Evolutionary conservation across 2,329 filamentous ascomycete species (phyloP), one percentile per base, ranked within the genome.

Genomic region (Cordyceps javanica): DNA sequence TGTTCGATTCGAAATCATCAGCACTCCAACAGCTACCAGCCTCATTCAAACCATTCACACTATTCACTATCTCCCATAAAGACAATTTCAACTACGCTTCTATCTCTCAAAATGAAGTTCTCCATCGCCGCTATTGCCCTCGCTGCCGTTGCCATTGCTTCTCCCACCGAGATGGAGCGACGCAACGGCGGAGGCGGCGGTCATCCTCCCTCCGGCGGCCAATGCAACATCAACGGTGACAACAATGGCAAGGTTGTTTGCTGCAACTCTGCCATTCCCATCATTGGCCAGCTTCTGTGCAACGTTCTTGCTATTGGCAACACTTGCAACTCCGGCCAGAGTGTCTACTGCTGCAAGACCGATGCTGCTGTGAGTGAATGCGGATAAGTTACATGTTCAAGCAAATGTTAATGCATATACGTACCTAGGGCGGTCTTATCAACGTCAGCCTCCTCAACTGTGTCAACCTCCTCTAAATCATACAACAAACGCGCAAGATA

Each of bases 81-180:
- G 14, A 53, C 26, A 28, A 3, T 2, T 50, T 30, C 11, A 49
- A 3, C 19, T n/a, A 39, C 23, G 16, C 23, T 13, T 26, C 19
- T 5, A 52, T 11, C 14, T 26, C 32, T 46, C 54, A 49, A 28
- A 16, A 57, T 57, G 54, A 57, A 57, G 45, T 57, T 57, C 54
- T 21, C 36, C 25, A 21, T 42, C 16, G 44, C 54, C 19, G 26
- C 34, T 16, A 50, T 42, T n/a, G 25, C 45, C 25, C 36, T 57
- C 21, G 54, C 45, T 25, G 45, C 54, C 5, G 19, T 42, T 25
- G 32, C n/a, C 14, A 16, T 32, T 16, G 53, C 53, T 6, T 36
- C 53, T 26, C 44, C 53, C 28, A 16, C 19, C 23, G 16, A 13
- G 34, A 28, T n/a, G n/a, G n/a, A n/a, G n/a, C n/a, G n/a, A n/a